Base-by-base conservation (phyloP, 768 basidiomycete species). In the Leucocoprinus sp. region DNA sequence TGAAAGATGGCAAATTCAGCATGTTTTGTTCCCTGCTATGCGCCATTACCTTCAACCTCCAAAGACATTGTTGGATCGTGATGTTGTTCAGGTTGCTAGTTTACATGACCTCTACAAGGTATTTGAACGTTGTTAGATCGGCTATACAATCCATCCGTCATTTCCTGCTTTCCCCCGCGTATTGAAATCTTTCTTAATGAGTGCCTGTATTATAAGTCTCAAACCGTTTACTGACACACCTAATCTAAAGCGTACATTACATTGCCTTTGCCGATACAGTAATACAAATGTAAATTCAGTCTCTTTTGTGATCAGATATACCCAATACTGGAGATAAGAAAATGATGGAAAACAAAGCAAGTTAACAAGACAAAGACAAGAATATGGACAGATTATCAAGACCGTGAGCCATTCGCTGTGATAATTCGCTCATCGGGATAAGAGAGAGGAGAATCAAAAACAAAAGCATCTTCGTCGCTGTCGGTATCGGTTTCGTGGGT, bases 101-200 rank as follows among this genome's bases (percentile, higher is more conserved):
- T 64, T 98, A 34, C 92, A 92, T 1, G 91, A 93, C 52, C 67
- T 99, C 43, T 99, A 96, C 62, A 82, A 85, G 51, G 87, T 97
- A 0, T 99, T 98, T 56, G 93, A 98, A 64, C 66, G 93, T 52
- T 97, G 93, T 58, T 97, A 59, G 70, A 17, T 22, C 15, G 27
- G 26, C 19, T 11, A 17, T 11, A 17, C 14, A n/a, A 9, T 9
- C n/a, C 4, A 23, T 39, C 37, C 14, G 22, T 21, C 22, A 11
- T 23, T 39, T 9, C 24, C n/a, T n/a, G n/a, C n/a, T n/a, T n/a
- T n/a, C n/a, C n/a, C n/a, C n/a, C n/a, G n/a, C n/a, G n/a, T n/a
- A n/a, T n/a, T n/a, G n/a, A n/a, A n/a, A n/a, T n/a, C n/a, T n/a
- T n/a, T n/a, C n/a, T n/a, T n/a, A n/a, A n/a, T n/a, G n/a, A n/a